These are phyloP conservation scores for Plasmodium vinckei DNA, from an alignment of 169 alveolate species.

Conservation along the genomic window DNA sequence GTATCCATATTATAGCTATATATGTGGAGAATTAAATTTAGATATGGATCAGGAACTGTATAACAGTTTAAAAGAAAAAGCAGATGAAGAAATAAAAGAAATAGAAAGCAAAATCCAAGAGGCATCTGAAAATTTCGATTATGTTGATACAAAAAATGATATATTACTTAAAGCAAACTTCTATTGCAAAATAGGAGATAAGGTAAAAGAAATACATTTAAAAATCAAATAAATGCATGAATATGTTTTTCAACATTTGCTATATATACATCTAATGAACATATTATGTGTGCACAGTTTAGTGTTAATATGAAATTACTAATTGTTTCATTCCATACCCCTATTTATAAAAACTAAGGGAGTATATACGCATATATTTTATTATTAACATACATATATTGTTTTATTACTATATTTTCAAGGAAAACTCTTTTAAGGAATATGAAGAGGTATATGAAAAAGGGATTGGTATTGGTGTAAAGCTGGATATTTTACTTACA, in stretches of 20 bases:
- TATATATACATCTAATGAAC: no score
- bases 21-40: constrained; percentile 79
- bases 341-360: neutral
- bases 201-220: constrained; percentile 25
- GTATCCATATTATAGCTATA: constrained; percentile 80
- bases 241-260: no score
- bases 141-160: constrained; percentile 93
- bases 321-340: neutral
- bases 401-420: neutral
- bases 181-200: constrained; percentile 88
- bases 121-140: constrained; percentile 92
- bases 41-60: constrained; percentile 75
- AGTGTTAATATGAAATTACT: no score
- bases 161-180: constrained; percentile 90
- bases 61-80: constrained; percentile 76
- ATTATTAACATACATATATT: neutral
- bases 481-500: constrained; percentile 85
- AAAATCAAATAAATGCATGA: no score
- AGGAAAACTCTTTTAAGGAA: constrained; percentile 85
- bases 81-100: constrained; percentile 82
- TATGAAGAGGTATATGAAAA: constrained; percentile 85
- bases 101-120: constrained; percentile 89
- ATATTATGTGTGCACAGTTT: no score
- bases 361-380: no score
- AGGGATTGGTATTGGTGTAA: constrained; percentile 88